phyloP scores from a whole-genome alignment of 2,329 filamentous ascomycete species.

The Didymella pomorum region DNA sequence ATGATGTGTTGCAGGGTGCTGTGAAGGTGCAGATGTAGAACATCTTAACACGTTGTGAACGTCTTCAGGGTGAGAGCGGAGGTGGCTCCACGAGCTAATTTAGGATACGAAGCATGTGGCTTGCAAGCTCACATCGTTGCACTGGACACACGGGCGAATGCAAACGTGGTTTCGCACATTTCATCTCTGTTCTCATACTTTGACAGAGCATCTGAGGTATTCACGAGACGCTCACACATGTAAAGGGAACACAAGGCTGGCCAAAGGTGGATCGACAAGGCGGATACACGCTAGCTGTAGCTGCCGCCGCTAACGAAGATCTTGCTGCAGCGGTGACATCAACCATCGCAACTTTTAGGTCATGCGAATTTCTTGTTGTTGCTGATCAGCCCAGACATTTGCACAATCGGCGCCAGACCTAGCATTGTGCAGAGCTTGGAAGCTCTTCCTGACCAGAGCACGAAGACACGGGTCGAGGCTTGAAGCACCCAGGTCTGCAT shows the following conservation, averaged over 20 bases:
- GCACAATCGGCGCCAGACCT: background rate
- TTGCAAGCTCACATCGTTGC: background rate
- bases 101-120: conserved; percentile 15
- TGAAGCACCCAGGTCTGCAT: background rate
- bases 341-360: conserved; percentile 4
- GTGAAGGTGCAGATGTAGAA: too few relatives aligned
- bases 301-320: conserved; percentile 18
- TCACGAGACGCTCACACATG: background rate
- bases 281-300: conserved; percentile 7
- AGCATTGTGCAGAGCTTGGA: background rate
- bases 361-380: background rate
- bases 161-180: background rate
- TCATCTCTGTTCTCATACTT: background rate
- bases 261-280: background rate
- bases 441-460: background rate
- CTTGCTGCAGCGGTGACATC: conserved; percentile 13
- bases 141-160: background rate
- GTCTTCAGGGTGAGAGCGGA: conserved; percentile 5
- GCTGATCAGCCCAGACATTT: background rate
- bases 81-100: conserved; percentile 18
- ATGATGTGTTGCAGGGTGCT: conserved; percentile 17
- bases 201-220: too few relatives aligned
- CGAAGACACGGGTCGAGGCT: background rate
- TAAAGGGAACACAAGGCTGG: background rate
- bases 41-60: conserved; percentile 24